Conservation (phyloP, 2,329 filamentous ascomycete genomes). For the Pseudodiploospora longispora region DNA sequence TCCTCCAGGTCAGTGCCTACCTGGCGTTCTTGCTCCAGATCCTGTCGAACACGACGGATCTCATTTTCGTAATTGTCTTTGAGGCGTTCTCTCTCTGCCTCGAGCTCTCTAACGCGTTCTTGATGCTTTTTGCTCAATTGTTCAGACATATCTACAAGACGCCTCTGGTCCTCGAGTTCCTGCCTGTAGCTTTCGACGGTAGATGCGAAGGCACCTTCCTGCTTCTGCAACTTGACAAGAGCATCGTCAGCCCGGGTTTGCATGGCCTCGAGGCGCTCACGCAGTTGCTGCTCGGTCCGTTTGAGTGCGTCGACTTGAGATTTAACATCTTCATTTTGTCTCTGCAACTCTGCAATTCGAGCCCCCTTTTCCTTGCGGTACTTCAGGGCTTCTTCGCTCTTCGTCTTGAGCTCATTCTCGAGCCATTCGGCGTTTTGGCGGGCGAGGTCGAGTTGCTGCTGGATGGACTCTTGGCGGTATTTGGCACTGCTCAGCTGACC, state of each 20-base stretch:
- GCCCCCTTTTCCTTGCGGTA: conserved; percentile 92
- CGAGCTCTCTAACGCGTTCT: conserved; percentile 61
- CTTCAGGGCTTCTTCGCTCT: conserved; percentile 77
- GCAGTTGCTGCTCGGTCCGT: conserved; percentile 71
- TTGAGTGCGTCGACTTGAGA: conserved; percentile 70
- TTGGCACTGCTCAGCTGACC: conserved; percentile 73
- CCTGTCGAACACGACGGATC: conserved; percentile 45
- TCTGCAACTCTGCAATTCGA: conserved; percentile 79
- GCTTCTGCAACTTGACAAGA: conserved; percentile 70
- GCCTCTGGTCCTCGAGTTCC: conserved; percentile 72
- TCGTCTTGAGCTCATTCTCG: conserved; percentile 83
- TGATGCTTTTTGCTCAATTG: conserved; percentile 67
- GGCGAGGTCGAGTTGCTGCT: conserved; percentile 83
- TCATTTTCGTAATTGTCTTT: conserved; percentile 59
- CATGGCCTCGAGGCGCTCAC: conserved; percentile 72
- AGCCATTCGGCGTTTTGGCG: conserved; percentile 92
- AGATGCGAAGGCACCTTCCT: conserved; percentile 74
- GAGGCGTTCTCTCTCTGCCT: conserved; percentile 50
- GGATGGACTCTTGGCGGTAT: conserved; percentile 81
- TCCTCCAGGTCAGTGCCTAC: conserved; percentile 39
- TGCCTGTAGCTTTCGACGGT: conserved; percentile 81
- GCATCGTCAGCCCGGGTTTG: conserved; percentile 83
- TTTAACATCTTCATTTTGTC: conserved; percentile 76
- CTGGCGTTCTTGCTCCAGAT: conserved; percentile 47
- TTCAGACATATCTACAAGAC: conserved; percentile 75